These are phyloP conservation scores for Pistacia integerrima DNA, from an alignment of 345 rosid genomes.

Conservation along the genomic window DNA sequence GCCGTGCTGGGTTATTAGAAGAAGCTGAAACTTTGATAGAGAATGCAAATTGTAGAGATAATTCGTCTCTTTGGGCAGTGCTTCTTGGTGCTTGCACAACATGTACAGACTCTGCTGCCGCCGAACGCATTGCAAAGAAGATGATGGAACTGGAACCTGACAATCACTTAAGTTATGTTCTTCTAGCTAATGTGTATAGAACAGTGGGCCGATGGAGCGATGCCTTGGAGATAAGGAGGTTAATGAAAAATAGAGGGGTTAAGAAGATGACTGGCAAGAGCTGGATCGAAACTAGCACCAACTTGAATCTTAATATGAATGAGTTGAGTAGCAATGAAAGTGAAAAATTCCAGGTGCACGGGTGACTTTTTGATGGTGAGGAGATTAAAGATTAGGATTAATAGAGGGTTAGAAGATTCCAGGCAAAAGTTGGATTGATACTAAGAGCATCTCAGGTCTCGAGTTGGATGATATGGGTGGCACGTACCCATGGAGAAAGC, in stretches of 20 bases:
- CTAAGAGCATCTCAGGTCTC: constrained; percentile 5
- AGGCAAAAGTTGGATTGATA: constrained; percentile 62
- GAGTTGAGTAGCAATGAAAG: neutral
- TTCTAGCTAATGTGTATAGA: constrained; percentile 70
- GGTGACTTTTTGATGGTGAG: constrained; percentile 11
- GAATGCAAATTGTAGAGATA: constrained; percentile 56
- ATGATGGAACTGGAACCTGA: constrained; percentile 68
- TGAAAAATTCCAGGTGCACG: neutral
- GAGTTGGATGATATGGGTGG: neutral
- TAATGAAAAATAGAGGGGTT: constrained; percentile 67
- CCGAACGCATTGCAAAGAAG: constrained; percentile 81
- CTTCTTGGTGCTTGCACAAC: constrained; percentile 87
- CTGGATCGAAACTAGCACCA: constrained; percentile 45
- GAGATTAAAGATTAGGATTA: constrained; percentile 43
- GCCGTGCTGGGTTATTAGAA: constrained; percentile 81
- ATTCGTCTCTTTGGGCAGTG: constrained; percentile 81
- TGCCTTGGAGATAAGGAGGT: constrained; percentile 63
- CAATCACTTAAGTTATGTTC: constrained; percentile 77
- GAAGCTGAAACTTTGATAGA: constrained; percentile 78
- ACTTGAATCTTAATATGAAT: constrained; percentile 9
- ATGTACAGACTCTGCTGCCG: constrained; percentile 42
- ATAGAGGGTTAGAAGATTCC: constrained; percentile 54
- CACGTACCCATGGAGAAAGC: neutral
- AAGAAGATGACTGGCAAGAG: constrained; percentile 73
- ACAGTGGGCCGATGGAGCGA: constrained; percentile 76